Evolutionary conservation across 768 basidiomycete species (phyloP).

Genomic region (Tephrocybe rancida): DNA sequence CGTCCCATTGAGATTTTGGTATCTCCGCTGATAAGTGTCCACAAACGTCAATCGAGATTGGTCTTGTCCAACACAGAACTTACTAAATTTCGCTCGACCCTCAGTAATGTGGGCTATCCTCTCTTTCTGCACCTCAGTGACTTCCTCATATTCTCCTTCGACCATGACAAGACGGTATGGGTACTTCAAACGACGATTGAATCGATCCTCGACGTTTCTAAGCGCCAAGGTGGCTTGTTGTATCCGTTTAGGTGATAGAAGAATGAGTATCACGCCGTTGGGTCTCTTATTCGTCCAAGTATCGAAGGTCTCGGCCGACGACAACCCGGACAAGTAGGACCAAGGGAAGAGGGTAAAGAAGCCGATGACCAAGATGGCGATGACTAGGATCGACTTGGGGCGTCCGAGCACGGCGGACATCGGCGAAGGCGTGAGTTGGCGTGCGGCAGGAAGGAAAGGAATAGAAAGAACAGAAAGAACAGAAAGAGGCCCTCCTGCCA

Average conservation of each 20-base stretch:
- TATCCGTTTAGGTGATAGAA: conserved; percentile 25
- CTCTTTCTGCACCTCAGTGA: conserved; percentile 24
- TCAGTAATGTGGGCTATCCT: conserved; percentile 27
- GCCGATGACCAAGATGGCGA: conserved; percentile 3
- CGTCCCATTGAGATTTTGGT: conserved; percentile 24
- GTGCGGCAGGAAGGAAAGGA: background rate
- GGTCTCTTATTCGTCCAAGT: conserved; percentile 13
- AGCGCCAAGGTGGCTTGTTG: conserved; percentile 28
- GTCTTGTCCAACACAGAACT: background rate
- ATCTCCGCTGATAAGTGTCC: conserved; percentile 17
- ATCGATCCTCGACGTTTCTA: conserved; percentile 30
- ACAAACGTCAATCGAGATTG: background rate
- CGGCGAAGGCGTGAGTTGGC: conserved; percentile 6
- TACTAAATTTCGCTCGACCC: conserved; percentile 28
- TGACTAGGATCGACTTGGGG: conserved; percentile 3
- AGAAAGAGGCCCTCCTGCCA: too few species aligned
- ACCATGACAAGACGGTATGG: conserved; percentile 30
- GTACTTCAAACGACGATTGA: conserved; percentile 30
- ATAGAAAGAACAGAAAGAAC: background rate
- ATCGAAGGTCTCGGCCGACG: background rate
- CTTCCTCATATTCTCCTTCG: conserved; percentile 21
- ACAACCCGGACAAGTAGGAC: background rate
- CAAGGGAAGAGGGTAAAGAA: conserved; percentile 4
- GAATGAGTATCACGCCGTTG: conserved; percentile 30
- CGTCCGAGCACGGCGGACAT: conserved; percentile 5